Evolutionary conservation across 192 early-diverging fungal genomes (phyloP).

Genomic region (Umbelopsis vinacea): DNA sequence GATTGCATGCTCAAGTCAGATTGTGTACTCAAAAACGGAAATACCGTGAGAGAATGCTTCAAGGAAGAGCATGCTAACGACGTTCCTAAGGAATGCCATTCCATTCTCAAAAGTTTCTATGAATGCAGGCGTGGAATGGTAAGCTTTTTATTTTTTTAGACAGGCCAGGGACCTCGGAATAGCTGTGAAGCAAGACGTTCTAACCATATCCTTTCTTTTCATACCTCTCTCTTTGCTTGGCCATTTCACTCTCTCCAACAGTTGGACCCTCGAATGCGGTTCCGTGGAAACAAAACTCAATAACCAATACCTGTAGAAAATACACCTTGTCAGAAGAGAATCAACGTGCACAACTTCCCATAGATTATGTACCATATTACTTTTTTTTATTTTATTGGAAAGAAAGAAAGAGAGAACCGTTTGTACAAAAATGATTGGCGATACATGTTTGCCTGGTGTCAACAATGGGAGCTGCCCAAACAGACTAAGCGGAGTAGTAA

Average conservation of each 20-base stretch:
- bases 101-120: conserved; percentile 58
- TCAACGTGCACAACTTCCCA: too few species aligned
- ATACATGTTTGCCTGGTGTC: too few species aligned
- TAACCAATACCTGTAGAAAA: background rate
- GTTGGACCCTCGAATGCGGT: conserved; percentile 56
- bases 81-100: conserved; percentile 56
- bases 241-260: background rate
- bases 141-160: conserved; percentile 15
- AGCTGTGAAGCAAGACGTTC: too few species aligned
- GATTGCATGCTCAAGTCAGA: conserved; percentile 64
- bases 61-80: conserved; percentile 51
- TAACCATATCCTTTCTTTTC: background rate
- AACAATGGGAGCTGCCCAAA: background rate
- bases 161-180: too few species aligned
- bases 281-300: conserved; percentile 56
- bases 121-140: conserved; percentile 64
- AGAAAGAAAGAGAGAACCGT: too few species aligned
- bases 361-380: background rate
- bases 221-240: background rate
- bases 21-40: conserved; percentile 53
- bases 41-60: conserved; percentile 56
- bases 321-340: background rate
- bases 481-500: background rate
- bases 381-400: too few species aligned
- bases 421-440: too few species aligned